A percentile compares a stretch with the other conserved stretches of the same genome.
Evolutionary conservation across 352 stramenopile genomes (phyloP).

Genomic region (Pythium aristosporum): DNA sequence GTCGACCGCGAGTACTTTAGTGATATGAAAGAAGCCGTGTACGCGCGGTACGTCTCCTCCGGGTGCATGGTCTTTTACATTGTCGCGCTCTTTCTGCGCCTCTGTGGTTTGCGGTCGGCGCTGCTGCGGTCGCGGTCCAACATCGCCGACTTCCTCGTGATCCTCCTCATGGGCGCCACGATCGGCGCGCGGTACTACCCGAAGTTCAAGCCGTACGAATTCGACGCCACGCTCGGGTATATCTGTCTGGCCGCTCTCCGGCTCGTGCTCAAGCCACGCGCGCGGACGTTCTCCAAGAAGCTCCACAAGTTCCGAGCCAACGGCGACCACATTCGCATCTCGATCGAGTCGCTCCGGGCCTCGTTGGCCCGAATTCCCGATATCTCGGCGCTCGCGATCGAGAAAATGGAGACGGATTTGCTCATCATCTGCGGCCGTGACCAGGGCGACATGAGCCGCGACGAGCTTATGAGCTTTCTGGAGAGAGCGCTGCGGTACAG

Average conservation of each 20-base stretch:
- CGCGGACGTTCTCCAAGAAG: constrained; percentile 86
- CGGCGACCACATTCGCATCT: constrained; percentile 83
- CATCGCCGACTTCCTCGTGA: constrained; percentile 73
- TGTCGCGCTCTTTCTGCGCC: constrained; percentile 78
- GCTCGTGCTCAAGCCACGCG: constrained; percentile 82
- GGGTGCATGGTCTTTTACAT: constrained; percentile 80
- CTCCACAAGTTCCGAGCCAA: constrained; percentile 87
- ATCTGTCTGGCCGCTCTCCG: constrained; percentile 60
- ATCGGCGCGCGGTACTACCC: constrained; percentile 47
- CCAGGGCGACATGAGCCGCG: constrained; percentile 82
- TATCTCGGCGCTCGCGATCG: constrained; percentile 80
- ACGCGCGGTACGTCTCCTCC: constrained; percentile 70
- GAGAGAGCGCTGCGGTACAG: constrained; percentile 80
- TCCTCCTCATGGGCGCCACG: constrained; percentile 59
- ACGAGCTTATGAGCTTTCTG: constrained; percentile 87
- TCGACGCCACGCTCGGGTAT: constrained; percentile 71
- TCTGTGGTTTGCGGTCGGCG: constrained; percentile 67
- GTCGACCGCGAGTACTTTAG: constrained; percentile 40
- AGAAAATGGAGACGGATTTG: constrained; percentile 89
- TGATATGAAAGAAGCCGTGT: constrained; percentile 58
- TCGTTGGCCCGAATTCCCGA: constrained; percentile 79
- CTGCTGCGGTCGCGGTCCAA: constrained; percentile 82
- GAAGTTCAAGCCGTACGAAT: constrained; percentile 51
- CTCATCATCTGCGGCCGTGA: constrained; percentile 87
- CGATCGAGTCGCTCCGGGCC: constrained; percentile 77